A percentile compares a stretch with the other conserved stretches of the same genome.
phyloP scores from a whole-genome alignment of 768 basidiomycete species.

The Rubroboletus pulcherrimus region DNA sequence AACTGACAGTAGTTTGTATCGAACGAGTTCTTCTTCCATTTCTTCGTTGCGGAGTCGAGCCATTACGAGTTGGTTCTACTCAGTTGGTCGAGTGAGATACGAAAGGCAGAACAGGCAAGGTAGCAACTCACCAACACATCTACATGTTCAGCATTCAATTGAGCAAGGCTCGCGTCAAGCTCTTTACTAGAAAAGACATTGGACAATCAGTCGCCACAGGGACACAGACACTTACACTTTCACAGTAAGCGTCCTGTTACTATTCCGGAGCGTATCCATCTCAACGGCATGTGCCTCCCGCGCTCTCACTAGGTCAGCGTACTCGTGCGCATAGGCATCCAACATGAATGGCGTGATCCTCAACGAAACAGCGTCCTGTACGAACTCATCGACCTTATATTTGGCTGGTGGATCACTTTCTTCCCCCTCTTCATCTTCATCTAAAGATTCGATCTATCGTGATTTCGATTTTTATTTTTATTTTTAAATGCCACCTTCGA shows the following conservation, averaged over 20 bases:
- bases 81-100: conserved; percentile 24
- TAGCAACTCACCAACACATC: conserved; percentile 53
- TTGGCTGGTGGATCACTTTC: conserved; percentile 18
- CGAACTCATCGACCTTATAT: conserved; percentile 79
- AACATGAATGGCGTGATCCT: conserved; percentile 95
- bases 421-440: conserved; percentile 27
- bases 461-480: not conserved
- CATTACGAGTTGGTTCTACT: conserved; percentile 89
- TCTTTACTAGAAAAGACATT: conserved; percentile 52
- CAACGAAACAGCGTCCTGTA: conserved; percentile 80
- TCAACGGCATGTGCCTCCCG: conserved; percentile 82
- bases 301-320: conserved; percentile 72
- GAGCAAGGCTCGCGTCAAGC: conserved; percentile 74
- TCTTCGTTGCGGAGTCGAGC: conserved; percentile 87
- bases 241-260: conserved; percentile 67
- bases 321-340: conserved; percentile 85
- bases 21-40: conserved; percentile 88
- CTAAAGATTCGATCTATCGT: conserved; percentile 27
- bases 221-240: conserved; percentile 66
- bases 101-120: not conserved
- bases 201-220: not conserved
- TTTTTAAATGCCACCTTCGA: not conserved
- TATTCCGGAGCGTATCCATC: conserved; percentile 77
- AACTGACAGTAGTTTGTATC: conserved; percentile 81
- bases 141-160: conserved; percentile 81